phyloP scores from a whole-genome alignment of 75 land plant genomes.

The Sequoia sempervirens region DNA sequence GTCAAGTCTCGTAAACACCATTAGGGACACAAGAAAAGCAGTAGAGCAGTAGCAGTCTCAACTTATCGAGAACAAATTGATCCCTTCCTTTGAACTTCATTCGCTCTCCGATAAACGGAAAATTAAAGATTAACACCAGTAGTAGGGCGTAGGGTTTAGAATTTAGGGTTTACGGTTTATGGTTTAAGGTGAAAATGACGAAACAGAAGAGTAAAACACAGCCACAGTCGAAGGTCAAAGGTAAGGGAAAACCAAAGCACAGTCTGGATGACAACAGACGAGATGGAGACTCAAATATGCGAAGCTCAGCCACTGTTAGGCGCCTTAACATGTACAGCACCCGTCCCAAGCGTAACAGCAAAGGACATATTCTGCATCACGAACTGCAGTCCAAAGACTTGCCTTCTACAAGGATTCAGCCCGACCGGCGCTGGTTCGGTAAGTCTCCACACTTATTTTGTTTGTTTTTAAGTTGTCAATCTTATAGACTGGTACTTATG shows the following conservation, averaged over 20 bases:
- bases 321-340: slow-evolving; percentile 89
- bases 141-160: neutral
- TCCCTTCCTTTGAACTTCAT: no score
- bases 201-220: slow-evolving; percentile 48
- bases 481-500: neutral
- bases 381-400: slow-evolving; percentile 85
- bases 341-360: slow-evolving; percentile 70
- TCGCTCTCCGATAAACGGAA: no score
- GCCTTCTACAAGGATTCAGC: slow-evolving; percentile 83
- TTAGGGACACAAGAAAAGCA: no score
- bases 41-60: no score
- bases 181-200: slow-evolving; percentile 8
- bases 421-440: slow-evolving; percentile 99
- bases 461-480: neutral
- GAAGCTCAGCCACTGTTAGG: slow-evolving; percentile 88
- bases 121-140: neutral
- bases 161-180: neutral
- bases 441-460: neutral
- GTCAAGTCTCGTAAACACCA: no score
- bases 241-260: slow-evolving; percentile 91
- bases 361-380: slow-evolving; percentile 52
- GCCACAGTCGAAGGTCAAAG: slow-evolving; percentile 44
- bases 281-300: slow-evolving; percentile 34
- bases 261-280: slow-evolving; percentile 72
- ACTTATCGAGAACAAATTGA: no score